Percentiles rank a stretch among this genome's conserved stretches.
phyloP scores from a whole-genome alignment of 345 rosid species.

The Arabis alpina region DNA sequence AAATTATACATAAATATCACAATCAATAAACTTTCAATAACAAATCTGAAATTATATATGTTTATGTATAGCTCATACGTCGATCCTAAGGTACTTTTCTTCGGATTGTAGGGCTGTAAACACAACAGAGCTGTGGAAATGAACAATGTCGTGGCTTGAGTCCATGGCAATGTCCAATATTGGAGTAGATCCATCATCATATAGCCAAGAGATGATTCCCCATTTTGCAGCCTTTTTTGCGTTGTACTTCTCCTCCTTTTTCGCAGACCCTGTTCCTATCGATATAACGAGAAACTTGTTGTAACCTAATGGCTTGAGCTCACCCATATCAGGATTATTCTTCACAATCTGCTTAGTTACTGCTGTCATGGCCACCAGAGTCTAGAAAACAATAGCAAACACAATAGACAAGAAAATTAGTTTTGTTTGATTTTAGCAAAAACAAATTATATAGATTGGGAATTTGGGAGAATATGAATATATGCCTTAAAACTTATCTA shows the following conservation, averaged over 20 bases:
- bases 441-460: too few relatives aligned
- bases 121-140: conserved; percentile 56
- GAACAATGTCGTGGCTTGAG: conserved; percentile 62
- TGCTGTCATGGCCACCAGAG: conserved; percentile 66
- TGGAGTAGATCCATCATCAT: conserved; percentile 54
- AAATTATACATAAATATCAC: not conserved
- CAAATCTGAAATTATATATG: not conserved
- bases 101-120: conserved; percentile 62
- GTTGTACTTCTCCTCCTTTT: conserved; percentile 42
- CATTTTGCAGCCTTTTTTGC: conserved; percentile 60
- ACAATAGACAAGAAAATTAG: not conserved
- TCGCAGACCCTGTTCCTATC: conserved; percentile 62
- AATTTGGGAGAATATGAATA: too few relatives aligned
- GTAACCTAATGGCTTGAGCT: conserved; percentile 51
- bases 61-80: conserved; percentile 47
- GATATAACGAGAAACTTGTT: conserved; percentile 63
- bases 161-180: conserved; percentile 53
- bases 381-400: conserved; percentile 43
- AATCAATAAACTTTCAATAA: not conserved
- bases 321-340: conserved; percentile 52
- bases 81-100: conserved; percentile 65
- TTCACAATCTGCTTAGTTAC: conserved; percentile 57
- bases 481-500: too few relatives aligned
- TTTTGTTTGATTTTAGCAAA: too few relatives aligned
- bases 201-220: conserved; percentile 69